phyloP scores from a whole-genome alignment of 139 green algal species.

The Picochlorum costavermella region DNA sequence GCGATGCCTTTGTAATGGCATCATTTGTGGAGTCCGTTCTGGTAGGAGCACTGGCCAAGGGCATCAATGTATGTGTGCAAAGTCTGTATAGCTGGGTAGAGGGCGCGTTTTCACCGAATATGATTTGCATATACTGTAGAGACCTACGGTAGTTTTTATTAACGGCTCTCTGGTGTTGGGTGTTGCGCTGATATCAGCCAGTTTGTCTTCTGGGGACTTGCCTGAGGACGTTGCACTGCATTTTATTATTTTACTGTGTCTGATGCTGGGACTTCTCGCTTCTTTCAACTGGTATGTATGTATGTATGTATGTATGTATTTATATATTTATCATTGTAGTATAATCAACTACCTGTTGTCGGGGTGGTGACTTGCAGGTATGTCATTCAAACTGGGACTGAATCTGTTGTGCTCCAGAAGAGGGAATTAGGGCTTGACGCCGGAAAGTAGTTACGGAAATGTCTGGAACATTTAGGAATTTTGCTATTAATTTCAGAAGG shows the following conservation, averaged over 20 bases:
- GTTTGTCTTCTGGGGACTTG: conserved; percentile 14
- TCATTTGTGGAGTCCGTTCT: not conserved
- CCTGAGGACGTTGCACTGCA: conserved; percentile 25
- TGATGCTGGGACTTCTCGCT: conserved; percentile 30
- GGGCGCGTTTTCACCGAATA: not conserved
- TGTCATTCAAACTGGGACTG: conserved; percentile 30
- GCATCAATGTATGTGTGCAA: not conserved
- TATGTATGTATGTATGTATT: no score
- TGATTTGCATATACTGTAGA: conserved; percentile 12
- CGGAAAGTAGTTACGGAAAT: not conserved
- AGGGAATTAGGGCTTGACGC: conserved; percentile 21
- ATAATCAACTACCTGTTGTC: no score
- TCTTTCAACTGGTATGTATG: conserved; percentile 37
- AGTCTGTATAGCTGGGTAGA: not conserved
- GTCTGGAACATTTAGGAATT: no score
- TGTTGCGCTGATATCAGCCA: conserved; percentile 19
- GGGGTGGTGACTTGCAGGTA: conserved; percentile 25
- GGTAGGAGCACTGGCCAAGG: not conserved
- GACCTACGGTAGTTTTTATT: conserved; percentile 36
- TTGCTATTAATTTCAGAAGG: not conserved
- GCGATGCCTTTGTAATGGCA: not conserved
- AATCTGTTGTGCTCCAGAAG: conserved; percentile 23
- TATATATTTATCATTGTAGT: no score
- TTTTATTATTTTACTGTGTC: conserved; percentile 27
- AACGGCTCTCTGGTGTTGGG: conserved; percentile 37